Evolutionary conservation across 257 asterid genomes (phyloP), one percentile per base, ranked within the genome.

Genomic region (Coffea eugenioides): DNA sequence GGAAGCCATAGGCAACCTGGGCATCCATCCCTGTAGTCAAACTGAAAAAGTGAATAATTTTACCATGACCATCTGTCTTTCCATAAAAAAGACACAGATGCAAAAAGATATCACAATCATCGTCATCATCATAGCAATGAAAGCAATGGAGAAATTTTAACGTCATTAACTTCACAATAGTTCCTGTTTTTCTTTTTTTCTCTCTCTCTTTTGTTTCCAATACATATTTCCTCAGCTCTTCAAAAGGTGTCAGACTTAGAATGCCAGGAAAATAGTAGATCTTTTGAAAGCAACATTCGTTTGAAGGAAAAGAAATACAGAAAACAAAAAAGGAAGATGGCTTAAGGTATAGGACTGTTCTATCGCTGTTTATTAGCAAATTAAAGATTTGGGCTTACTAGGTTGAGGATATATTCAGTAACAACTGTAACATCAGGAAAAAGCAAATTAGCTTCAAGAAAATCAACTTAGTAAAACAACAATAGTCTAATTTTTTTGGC

Each of bases 1-100:
- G 99, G 90, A 95, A 95, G 82, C 99, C 98, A 78, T 95, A 91
- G 64, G 99, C 98, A 61, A 95, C 97, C 88, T 89, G 95, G 46
- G 99, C 99, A 86, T 95, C 99, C 99, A 95, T 95, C 67, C 99
- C 99, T 94, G 85, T 80, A 84, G 41, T 43, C 79, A 85, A 66
- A 79, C 27, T 74, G 75, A 41, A 57, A 64, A 81, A 57, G 85
- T 78, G 73, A 36, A 81, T 74, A 36, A 54, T 64, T 78, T 80
- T 48, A 57, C 75, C 9, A 48, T 70, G 41, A 76, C 39, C 59
- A 69, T 21, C 13, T 39, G 43, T 39, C 1, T 39, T 41, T 54
- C 49, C 46, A 56, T 27, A 69, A 78, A 34, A 71, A 45, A 23
- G 15, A 39, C 59, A 18, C 76, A 23, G 10, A 78, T 48, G 51